Evolutionary conservation across 176 grass and related monocot genomes (phyloP), one percentile per base, ranked within the genome.

Genomic region (Oryza glumipatula): DNA sequence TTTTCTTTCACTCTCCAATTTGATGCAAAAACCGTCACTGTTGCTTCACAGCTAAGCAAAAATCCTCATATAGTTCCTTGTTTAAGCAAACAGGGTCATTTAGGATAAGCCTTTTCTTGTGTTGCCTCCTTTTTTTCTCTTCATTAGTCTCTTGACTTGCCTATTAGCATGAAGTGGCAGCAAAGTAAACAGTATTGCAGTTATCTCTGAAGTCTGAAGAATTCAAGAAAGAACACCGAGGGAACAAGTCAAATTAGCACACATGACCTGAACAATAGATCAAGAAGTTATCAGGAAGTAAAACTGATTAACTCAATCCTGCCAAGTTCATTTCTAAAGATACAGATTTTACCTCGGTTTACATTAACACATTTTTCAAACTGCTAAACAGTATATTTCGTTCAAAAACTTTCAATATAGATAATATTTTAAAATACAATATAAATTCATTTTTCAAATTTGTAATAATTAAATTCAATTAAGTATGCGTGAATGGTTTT

Each of bases 1-100:
- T 67, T 15, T 12, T 47, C 21, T 64, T 14, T 16, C 48, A 47
- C 45, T 47, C 12, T 33, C 44, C 33, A 70, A 70, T 68, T 51
- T 76, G 80, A 80, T 64, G 60, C 88, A 75, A 75, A 87, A 80
- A 51, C 33, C 64, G n/a, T 54, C 80, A 80, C 80, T 87, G 80
- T 87, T 87, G 65, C 89, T 91, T 87, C 89, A 75, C 76, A 84
- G 81, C 70, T 79, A 87, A 91, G 89, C 84, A 76, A 84, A 65
- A 75, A 36, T 52, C 21, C 1, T 2, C 3, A 56, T 32, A 47
- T 9, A 58, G 15, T 67, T 73, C 44, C 67, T 76, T 39, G 56
- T 78, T 82, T 86, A 28, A 82, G 2, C 47, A 71, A 65, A 14
- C 60, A 19, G 13, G 23, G n/a, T 73, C 63, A 67, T 19, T 15